A percentile compares a stretch with the other conserved stretches of the same genome.
phyloP scores from a whole-genome alignment of 306 rosid species.

The Prunus armeniaca region DNA sequence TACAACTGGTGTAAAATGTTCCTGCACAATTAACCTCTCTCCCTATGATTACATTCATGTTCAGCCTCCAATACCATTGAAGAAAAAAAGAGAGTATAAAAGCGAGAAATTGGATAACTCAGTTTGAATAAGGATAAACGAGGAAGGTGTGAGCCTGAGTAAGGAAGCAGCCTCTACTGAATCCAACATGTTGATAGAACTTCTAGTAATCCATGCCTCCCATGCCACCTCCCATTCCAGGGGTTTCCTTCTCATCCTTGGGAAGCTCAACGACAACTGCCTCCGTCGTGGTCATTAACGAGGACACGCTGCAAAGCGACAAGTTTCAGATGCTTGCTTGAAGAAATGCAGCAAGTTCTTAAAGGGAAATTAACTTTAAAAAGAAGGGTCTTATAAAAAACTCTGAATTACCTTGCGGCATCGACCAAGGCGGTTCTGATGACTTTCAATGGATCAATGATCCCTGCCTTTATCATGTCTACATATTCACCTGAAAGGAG shows the following conservation, averaged over 20 bases:
- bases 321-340: not conserved
- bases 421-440: slow-evolving; percentile 58
- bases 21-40: slow-evolving; percentile 1
- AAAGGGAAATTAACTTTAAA: not conserved
- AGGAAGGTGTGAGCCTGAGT: not conserved
- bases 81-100: not conserved
- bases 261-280: slow-evolving; percentile 47
- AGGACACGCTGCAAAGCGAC: slow-evolving; percentile 38
- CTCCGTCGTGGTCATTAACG: slow-evolving; percentile 50
- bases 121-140: not conserved
- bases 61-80: slow-evolving; percentile 17
- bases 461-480: slow-evolving; percentile 57
- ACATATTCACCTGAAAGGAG: slow-evolving; percentile 47
- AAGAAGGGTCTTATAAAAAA: not conserved
- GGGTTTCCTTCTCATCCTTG: slow-evolving; percentile 33
- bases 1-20: not conserved
- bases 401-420: slow-evolving; percentile 42
- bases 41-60: slow-evolving; percentile 11
- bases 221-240: slow-evolving; percentile 45
- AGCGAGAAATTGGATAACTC: not conserved
- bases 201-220: slow-evolving; percentile 42
- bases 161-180: not conserved
- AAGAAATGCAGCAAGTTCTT: not conserved
- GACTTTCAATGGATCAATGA: slow-evolving; percentile 55
- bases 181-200: not conserved